Evolutionary conservation across 1,284 basidiomycete species (phyloP).

Genomic region (Leccinum variabile): DNA sequence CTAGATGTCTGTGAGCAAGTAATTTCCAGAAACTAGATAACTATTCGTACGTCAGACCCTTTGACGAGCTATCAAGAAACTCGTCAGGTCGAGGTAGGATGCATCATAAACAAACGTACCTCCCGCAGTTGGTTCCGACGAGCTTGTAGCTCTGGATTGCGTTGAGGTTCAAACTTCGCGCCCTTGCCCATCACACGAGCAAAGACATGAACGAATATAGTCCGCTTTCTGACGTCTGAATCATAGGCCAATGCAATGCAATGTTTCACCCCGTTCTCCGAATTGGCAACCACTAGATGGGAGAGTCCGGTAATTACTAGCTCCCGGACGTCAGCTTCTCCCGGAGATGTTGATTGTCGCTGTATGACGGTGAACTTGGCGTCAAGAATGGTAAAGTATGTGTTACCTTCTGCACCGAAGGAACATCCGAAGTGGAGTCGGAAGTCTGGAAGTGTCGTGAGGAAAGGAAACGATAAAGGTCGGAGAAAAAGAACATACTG

Average conservation of each 20-base stretch:
- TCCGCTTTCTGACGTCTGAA: conserved; percentile 68
- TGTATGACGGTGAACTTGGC: conserved; percentile 26
- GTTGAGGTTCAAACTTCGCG: conserved; percentile 65
- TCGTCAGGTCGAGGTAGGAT: conserved; percentile 5
- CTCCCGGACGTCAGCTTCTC: conserved; percentile 65
- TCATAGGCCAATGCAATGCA: conserved; percentile 83
- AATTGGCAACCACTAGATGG: conserved; percentile 81
- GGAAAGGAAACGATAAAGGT: conserved; percentile 6
- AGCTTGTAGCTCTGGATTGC: conserved; percentile 50
- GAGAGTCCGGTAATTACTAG: conserved; percentile 77
- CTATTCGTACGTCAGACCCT: conserved; percentile 58
- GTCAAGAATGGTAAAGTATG: not conserved
- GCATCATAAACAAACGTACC: conserved; percentile 41
- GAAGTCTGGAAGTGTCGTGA: conserved; percentile 36
- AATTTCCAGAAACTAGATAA: not conserved
- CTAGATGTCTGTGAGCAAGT: conserved; percentile 38
- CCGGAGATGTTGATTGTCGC: conserved; percentile 49
- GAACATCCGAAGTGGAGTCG: conserved; percentile 55
- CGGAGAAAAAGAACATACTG: conserved; percentile 37
- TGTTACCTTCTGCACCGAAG: conserved; percentile 50
- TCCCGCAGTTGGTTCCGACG: conserved; percentile 65
- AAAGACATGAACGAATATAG: conserved; percentile 88
- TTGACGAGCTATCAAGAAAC: conserved; percentile 58
- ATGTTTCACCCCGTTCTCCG: conserved; percentile 88
- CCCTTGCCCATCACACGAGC: conserved; percentile 82